Evolutionary conservation across 176 grass and related monocot species (phyloP), one percentile per base, ranked within the genome.

Genomic region (Oryza meyeriana): DNA sequence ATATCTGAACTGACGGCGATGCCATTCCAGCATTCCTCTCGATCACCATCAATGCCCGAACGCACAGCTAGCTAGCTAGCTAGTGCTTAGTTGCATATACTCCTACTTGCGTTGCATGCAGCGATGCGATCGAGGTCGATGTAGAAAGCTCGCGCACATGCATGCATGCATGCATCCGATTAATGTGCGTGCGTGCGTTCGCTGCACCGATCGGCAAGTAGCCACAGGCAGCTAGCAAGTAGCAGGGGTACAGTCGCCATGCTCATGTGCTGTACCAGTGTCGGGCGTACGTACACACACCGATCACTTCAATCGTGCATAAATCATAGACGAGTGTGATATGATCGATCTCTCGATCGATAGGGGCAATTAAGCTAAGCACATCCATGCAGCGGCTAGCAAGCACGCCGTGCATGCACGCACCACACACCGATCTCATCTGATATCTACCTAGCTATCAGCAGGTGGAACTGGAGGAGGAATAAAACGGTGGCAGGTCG

Each of bases 401-500:
- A n/a, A n/a, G 11, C 1, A 47, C 44, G 28, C 44, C 26, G 34
- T 12, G 44, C 71, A 55, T 74, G 55, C 55, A 59, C 55, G 8
- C 47, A 16, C 47, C n/a, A 42, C 2, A 12, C 47, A 55, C 50
- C 50, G 50, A 55, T 55, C 18, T 20, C 50, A 55, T n/a, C 17
- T 14, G 42, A 48, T 18, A 48, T 48, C 48, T 20, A 52, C 5
- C 52, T 58, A 59, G 22, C 22, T n/a, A 59, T 59, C 55, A 59
- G 55, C 55, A 59, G 55, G 20, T 57, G 52, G 52, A 57, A 57
- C 27, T 22, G 29, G 5, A 34, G 1, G 1, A 0, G 62, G 85
- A 87, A 87, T 87, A 76, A 87, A 72, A 29, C 48, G 71, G 85
- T 76, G 78, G 71, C 78, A 12, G 38, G 71, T 69, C 17, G 78